Evolutionary conservation across 192 early-diverging fungal species (phyloP).

Genomic region (Coemansia sp.): DNA sequence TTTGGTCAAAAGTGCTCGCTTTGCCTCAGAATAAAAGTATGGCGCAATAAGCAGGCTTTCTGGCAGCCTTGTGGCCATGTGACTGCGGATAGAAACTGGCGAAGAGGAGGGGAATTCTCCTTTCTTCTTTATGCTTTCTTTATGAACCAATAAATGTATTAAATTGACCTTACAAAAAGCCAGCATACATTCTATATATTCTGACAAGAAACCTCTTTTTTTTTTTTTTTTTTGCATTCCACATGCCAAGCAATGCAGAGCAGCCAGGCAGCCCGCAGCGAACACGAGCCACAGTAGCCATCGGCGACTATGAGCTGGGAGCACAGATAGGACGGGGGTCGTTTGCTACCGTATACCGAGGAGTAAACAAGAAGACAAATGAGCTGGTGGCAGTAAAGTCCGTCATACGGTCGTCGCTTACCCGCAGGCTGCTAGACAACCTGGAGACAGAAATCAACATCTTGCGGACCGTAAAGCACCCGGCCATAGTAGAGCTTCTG

Average conservation of each 20-base stretch:
- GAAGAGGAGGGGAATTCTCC: constrained; percentile 3
- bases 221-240: constrained; percentile 2
- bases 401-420: constrained; percentile 83
- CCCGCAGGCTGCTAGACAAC: constrained; percentile 87
- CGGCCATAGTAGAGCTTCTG: constrained; percentile 82
- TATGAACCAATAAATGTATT: too few relatives aligned
- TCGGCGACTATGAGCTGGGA: constrained; percentile 78
- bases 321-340: constrained; percentile 91
- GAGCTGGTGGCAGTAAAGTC: constrained; percentile 86
- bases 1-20: constrained; percentile 19
- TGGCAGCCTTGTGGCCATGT: too few relatives aligned
- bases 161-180: too few relatives aligned
- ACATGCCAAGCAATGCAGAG: constrained; percentile 35
- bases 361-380: constrained; percentile 62
- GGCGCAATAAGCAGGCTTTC: not conserved
- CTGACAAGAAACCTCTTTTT: not conserved
- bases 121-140: not conserved
- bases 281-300: constrained; percentile 50
- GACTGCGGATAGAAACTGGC: not conserved
- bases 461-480: constrained; percentile 78
- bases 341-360: constrained; percentile 92
- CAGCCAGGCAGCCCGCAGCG: constrained; percentile 26
- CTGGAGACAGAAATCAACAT: constrained; percentile 95
- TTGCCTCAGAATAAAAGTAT: not conserved
- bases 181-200: too few relatives aligned